Evolutionary conservation across 2,329 filamentous ascomycete genomes (phyloP).

Genomic region (Magnaporthiopsis incrustans): DNA sequence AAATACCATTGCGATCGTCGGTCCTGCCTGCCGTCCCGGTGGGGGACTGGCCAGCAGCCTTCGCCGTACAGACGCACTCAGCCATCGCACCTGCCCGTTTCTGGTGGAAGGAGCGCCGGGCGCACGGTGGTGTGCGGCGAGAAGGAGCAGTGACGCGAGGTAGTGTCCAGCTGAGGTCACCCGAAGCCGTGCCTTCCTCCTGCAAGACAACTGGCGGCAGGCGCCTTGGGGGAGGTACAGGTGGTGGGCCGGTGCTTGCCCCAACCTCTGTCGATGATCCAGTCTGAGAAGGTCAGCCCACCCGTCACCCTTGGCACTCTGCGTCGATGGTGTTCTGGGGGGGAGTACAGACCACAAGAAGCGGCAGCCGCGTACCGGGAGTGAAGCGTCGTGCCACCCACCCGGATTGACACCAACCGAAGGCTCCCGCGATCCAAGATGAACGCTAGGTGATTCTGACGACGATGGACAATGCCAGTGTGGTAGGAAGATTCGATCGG

Average conservation of each 20-base stretch:
- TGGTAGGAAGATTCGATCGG: background rate
- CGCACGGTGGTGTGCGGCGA: background rate
- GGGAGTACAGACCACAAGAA: background rate
- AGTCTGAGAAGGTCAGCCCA: background rate
- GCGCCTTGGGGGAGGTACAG: background rate
- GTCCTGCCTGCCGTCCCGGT: background rate
- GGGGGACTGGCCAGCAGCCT: background rate
- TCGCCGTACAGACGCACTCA: background rate
- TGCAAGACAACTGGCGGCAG: background rate
- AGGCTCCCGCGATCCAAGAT: background rate
- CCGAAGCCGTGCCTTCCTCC: background rate
- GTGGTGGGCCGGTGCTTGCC: background rate
- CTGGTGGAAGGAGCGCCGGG: background rate
- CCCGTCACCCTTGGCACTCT: background rate
- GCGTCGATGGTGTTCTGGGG: background rate
- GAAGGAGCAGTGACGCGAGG: background rate
- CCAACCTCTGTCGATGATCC: background rate
- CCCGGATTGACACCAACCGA: background rate
- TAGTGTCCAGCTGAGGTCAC: background rate
- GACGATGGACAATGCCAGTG: background rate
- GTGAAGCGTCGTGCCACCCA: background rate
- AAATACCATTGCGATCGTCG: background rate
- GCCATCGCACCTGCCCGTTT: background rate
- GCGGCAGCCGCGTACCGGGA: background rate
- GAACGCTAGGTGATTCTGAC: background rate